These are phyloP conservation scores for Bipolaris zeicola DNA, from an alignment of 2,329 filamentous ascomycete species.

Conservation along the genomic window DNA sequence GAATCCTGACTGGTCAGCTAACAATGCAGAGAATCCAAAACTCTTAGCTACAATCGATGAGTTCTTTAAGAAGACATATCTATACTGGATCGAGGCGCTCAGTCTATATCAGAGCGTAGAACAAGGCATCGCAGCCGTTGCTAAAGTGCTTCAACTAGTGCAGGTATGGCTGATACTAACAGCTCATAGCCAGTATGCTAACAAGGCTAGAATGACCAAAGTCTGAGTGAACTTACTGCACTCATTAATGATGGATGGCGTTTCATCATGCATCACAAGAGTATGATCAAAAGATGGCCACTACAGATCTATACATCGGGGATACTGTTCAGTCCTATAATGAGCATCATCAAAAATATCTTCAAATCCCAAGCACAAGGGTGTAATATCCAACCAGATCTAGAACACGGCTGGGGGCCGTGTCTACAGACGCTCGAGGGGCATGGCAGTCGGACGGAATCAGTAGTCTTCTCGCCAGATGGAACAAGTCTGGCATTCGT, in stretches of 20 bases:
- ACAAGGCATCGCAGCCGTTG: constrained; percentile 19
- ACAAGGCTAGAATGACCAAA: neutral
- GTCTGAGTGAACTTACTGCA: neutral
- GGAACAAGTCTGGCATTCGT: constrained; percentile 4
- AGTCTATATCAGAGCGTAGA: constrained; percentile 20
- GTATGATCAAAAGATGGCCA: neutral
- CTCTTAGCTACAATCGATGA: neutral
- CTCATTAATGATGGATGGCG: neutral
- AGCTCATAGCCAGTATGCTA: neutral
- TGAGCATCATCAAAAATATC: neutral
- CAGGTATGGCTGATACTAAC: neutral
- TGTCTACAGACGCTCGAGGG: constrained; percentile 12
- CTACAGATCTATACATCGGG: neutral
- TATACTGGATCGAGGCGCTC: constrained; percentile 18
- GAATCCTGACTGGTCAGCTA: neutral
- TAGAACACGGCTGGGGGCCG: neutral
- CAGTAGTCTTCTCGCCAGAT: neutral
- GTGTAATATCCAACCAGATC: neutral
- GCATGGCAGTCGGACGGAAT: neutral
- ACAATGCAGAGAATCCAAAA: neutral
- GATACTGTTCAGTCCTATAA: neutral
- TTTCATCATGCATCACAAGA: neutral
- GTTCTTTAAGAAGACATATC: neutral
- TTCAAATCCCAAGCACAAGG: neutral
- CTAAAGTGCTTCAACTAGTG: neutral